phyloP scores from a whole-genome alignment of 257 asterid genomes.

The Asclepias syriaca region DNA sequence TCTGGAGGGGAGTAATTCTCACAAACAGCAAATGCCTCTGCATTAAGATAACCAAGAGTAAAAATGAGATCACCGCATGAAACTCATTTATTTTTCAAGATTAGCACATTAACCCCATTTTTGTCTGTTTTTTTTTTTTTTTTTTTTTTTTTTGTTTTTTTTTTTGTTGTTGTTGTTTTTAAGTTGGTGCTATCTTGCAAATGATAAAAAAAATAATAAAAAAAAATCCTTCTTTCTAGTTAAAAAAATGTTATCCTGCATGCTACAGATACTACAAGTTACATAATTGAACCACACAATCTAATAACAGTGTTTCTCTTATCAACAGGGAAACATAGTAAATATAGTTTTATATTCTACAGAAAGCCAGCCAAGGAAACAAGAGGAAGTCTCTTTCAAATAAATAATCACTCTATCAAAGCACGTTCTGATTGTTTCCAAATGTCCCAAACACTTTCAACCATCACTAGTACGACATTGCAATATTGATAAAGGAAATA shows the following conservation, averaged over 20 bases:
- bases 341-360: too few species aligned
- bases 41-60: constrained; percentile 6
- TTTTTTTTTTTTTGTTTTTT: too few species aligned
- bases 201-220: too few species aligned
- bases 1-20: constrained; percentile 94
- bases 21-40: constrained; percentile 98
- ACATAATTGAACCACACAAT: too few species aligned
- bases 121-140: too few species aligned
- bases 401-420: neutral
- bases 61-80: neutral
- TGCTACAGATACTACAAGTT: too few species aligned
- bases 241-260: too few species aligned
- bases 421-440: neutral
- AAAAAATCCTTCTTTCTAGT: too few species aligned
- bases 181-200: too few species aligned
- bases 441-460: neutral
- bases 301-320: too few species aligned
- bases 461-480: neutral
- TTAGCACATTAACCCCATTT: neutral
- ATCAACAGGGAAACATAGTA: too few species aligned
- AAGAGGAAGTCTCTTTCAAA: neutral
- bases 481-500: neutral
- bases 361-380: neutral
- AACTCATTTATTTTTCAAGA: neutral
- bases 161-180: too few species aligned